Percentiles rank a stretch among this genome's conserved stretches.
Conservation (phyloP, 1,284 basidiomycete species). For the Phylloboletellus chloephorus region DNA sequence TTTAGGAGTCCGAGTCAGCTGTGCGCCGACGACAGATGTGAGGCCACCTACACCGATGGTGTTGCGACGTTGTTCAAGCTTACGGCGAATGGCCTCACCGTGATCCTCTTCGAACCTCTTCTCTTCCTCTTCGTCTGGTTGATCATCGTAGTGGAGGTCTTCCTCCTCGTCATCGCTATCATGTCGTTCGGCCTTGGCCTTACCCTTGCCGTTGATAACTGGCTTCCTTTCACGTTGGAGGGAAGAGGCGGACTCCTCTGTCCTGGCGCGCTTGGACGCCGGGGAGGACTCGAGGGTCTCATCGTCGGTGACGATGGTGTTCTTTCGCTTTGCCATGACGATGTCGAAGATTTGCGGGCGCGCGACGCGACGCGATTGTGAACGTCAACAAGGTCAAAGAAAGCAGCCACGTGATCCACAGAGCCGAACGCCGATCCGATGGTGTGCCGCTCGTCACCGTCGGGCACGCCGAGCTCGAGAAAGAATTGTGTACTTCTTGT, state of each 20-base stretch:
- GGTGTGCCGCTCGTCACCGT: neutral
- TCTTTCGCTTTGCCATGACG: slow-evolving; percentile 30
- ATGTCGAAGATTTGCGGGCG: slow-evolving; percentile 1
- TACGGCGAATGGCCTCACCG: slow-evolving; percentile 49
- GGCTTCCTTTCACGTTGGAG: slow-evolving; percentile 13
- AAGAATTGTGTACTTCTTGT: neutral
- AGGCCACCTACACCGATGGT: slow-evolving; percentile 49
- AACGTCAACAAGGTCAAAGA: slow-evolving; percentile 26
- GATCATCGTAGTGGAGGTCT: slow-evolving; percentile 24
- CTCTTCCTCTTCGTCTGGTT: slow-evolving; percentile 46
- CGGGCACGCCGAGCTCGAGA: slow-evolving; percentile 2
- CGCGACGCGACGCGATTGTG: slow-evolving; percentile 27
- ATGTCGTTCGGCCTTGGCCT: slow-evolving; percentile 20
- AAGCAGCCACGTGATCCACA: slow-evolving; percentile 12
- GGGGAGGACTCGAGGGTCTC: slow-evolving; percentile 24
- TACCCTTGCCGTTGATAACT: slow-evolving; percentile 21
- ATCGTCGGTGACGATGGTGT: slow-evolving; percentile 23
- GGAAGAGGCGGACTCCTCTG: slow-evolving; percentile 16
- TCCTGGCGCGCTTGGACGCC: slow-evolving; percentile 30
- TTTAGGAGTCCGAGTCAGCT: slow-evolving; percentile 26
- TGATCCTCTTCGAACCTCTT: slow-evolving; percentile 57
- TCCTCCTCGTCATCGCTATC: slow-evolving; percentile 35
- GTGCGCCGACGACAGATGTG: neutral
- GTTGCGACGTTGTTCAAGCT: slow-evolving; percentile 49
- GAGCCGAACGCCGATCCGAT: slow-evolving; percentile 1